Percentiles rank a stretch among this genome's conserved stretches.
These are phyloP conservation scores for Lachancea quebecensis DNA, from an alignment of 805 yeast genomes.

Conservation along the genomic window DNA sequence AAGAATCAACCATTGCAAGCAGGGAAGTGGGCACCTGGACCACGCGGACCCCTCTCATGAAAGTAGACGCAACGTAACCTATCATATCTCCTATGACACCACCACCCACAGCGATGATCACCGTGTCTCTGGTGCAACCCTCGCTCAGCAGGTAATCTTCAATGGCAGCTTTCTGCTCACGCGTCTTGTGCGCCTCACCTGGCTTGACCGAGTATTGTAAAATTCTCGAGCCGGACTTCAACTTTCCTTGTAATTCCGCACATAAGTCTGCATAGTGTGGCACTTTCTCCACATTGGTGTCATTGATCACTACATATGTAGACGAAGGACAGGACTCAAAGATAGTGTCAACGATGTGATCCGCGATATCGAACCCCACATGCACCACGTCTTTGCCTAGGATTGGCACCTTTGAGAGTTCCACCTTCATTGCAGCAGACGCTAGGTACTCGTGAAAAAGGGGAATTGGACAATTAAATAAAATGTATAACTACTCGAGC, in stretches of 20 bases:
- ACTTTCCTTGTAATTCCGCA: slow-evolving; percentile 35
- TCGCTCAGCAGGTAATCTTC: slow-evolving; percentile 78
- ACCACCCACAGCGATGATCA: slow-evolving; percentile 92
- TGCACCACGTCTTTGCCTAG: slow-evolving; percentile 80
- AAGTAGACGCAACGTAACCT: slow-evolving; percentile 98
- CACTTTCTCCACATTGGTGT: slow-evolving; percentile 66
- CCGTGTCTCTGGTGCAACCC: slow-evolving; percentile 95
- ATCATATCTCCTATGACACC: slow-evolving; percentile 99
- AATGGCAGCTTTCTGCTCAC: slow-evolving; percentile 84
- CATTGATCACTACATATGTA: slow-evolving; percentile 88
- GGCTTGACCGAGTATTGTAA: slow-evolving; percentile 75
- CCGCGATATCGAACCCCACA: slow-evolving; percentile 77
- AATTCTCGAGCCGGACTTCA: slow-evolving; percentile 55
- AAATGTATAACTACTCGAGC: too few relatives aligned
- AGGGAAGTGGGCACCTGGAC: slow-evolving; percentile 92
- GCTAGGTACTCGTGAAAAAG: background rate
- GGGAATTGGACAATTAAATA: background rate
- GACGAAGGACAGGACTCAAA: slow-evolving; percentile 64
- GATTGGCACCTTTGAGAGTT: slow-evolving; percentile 53
- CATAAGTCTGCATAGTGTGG: slow-evolving; percentile 48
- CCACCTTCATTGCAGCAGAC: slow-evolving; percentile 2
- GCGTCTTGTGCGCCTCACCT: slow-evolving; percentile 84
- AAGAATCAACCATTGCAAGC: slow-evolving; percentile 95
- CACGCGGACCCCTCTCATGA: slow-evolving; percentile 95
- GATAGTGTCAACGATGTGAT: slow-evolving; percentile 65